Conservation (phyloP, 805 yeast species). For the Yarrowia sp. region DNA sequence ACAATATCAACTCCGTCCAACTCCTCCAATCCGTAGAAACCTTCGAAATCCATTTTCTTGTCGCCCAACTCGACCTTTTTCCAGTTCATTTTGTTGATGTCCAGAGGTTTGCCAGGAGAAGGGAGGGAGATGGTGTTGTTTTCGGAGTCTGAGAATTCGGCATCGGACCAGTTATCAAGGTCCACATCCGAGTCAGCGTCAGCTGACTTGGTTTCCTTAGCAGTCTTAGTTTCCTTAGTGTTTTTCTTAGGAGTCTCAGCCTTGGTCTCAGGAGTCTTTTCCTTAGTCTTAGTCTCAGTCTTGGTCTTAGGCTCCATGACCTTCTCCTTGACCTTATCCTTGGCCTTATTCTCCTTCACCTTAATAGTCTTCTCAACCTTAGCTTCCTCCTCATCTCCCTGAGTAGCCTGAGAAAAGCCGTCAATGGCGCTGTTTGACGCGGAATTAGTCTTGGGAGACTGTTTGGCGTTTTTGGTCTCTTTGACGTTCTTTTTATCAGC, state of each 20-base stretch:
- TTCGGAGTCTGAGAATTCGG: not conserved
- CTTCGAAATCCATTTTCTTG: conserved; percentile 80
- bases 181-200: not conserved
- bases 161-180: not conserved
- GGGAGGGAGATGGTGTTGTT: not conserved
- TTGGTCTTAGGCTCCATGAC: not conserved
- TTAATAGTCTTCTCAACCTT: not conserved
- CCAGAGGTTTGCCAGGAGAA: not conserved
- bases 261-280: not conserved
- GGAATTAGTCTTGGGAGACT: no score
- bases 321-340: not conserved
- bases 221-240: not conserved
- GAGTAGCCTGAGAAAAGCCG: not conserved
- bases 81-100: conserved; percentile 50
- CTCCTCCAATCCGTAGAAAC: conserved; percentile 90
- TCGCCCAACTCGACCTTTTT: conserved; percentile 78
- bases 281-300: not conserved
- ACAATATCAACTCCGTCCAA: conserved; percentile 88
- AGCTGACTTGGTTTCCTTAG: not conserved
- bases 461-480: not conserved
- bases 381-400: not conserved
- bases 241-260: not conserved
- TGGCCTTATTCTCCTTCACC: not conserved
- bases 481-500: not conserved
- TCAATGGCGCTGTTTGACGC: not conserved